These are phyloP conservation scores for Quercus alba DNA, from an alignment of 306 rosid genomes.

Conservation along the genomic window DNA sequence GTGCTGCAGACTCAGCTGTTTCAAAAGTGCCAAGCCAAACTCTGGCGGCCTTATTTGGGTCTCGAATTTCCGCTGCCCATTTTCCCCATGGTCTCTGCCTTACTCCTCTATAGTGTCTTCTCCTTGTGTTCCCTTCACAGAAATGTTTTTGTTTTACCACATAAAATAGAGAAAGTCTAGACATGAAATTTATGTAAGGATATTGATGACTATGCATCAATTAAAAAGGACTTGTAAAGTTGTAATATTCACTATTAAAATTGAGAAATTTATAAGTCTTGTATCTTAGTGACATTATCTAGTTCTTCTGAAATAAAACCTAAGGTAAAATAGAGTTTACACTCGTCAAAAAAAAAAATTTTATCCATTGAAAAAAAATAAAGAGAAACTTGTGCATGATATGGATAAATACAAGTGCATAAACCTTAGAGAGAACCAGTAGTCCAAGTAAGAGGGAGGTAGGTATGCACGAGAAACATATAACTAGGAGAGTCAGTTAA, in stretches of 20 bases:
- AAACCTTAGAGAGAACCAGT: neutral
- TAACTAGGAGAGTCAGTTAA: neutral
- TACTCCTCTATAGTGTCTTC: constrained; percentile 85
- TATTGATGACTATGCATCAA: neutral
- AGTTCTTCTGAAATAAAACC: too few relatives aligned
- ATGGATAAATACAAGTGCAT: too few relatives aligned
- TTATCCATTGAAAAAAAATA: too few relatives aligned
- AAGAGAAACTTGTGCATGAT: too few relatives aligned
- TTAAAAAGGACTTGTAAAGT: neutral
- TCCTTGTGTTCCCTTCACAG: constrained; percentile 35
- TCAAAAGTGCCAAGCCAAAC: constrained; percentile 92
- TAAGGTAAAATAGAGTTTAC: too few relatives aligned
- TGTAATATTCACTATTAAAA: neutral
- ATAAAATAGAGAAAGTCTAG: too few relatives aligned
- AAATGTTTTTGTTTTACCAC: neutral
- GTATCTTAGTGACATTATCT: too few relatives aligned
- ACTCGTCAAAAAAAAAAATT: too few relatives aligned
- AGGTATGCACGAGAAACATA: neutral
- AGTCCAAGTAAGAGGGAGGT: neutral
- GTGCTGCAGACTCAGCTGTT: constrained; percentile 81
- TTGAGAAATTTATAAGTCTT: neutral
- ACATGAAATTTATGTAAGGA: too few relatives aligned
- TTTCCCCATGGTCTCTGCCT: constrained; percentile 95
- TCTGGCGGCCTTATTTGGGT: constrained; percentile 74
- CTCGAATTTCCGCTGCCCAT: constrained; percentile 92